Evolutionary conservation across 2,329 filamentous ascomycete genomes (phyloP), one percentile per base, ranked within the genome.

Genomic region (Fusarium sterilihyphosum): DNA sequence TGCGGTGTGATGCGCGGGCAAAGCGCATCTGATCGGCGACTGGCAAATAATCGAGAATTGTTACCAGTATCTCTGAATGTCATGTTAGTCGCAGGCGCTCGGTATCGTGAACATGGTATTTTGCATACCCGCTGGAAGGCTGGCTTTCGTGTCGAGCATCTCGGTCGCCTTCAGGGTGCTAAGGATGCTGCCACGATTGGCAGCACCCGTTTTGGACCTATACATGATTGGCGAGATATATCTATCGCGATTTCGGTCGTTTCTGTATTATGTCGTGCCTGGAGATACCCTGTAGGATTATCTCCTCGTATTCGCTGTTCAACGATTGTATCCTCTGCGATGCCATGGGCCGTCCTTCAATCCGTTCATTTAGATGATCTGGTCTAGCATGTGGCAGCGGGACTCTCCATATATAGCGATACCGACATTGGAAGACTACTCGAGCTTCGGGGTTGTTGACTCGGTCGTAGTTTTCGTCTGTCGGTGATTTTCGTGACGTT

Each of bases 31-130:
- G 92, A 82, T 98, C 96, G 69, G 92, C 86, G 35, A 98, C 89
- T 44, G 94, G 93, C 44, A 98, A 90, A 84, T 97, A 95, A 81
- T 98, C 94, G 80, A 99, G 89, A 75, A 99, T 95, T 1, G 91
- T 89, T 37, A 93, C 92, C 77, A 98, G 90, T 76, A 98, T 94
- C 85, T 98, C 96, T 94, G 65, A 6, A 53, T 35, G 29, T 35
- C 24, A 40, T 49, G 64, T 74, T 50, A 75, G 71, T 58, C 46
- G 53, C 33, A 40, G 17, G 50, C n/a, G 31, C 31, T 58, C 26
- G 17, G 20, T 41, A n/a, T 71, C 17, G 33, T 16, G 31, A 35
- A 26, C 7, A 17, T 44, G 10, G 10, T 54, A 9, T 38, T 4
- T 31, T 46, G 43, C 86, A 73, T 87, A 95, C 94, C 94, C 82